Conservation (phyloP, 1,139 yeast species). For the Arxiozyma slooffiae region DNA sequence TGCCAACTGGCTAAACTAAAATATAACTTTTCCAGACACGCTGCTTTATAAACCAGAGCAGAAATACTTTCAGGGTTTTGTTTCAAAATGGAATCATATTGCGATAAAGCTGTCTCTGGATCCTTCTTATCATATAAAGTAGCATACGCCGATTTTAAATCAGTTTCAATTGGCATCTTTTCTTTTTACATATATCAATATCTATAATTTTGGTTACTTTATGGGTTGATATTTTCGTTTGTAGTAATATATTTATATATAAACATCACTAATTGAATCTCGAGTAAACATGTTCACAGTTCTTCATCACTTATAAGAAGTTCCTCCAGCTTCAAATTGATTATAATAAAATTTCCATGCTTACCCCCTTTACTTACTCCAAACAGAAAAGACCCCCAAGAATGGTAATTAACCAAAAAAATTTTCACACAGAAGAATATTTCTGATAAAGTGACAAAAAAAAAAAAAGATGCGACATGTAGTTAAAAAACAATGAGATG, state of each 20-base stretch:
- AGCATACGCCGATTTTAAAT: constrained; percentile 25
- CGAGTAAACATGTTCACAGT: no score
- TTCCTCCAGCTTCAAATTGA: no score
- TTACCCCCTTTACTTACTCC: no score
- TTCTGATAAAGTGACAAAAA: not conserved
- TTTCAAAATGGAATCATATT: constrained; percentile 30
- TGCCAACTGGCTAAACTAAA: constrained; percentile 26
- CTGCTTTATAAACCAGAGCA: constrained; percentile 47
- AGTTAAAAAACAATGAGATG: not conserved
- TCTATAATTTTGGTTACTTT: not conserved
- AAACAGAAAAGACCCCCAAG: not conserved
- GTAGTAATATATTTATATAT: no score
- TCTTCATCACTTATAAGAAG: no score
- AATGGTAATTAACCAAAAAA: not conserved
- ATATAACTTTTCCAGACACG: constrained; percentile 44
- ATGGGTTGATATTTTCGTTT: not conserved
- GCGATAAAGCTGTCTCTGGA: constrained; percentile 33
- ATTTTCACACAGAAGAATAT: not conserved
- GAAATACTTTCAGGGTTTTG: constrained; percentile 40
- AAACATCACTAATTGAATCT: no score
- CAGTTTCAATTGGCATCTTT: constrained; percentile 23
- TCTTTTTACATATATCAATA: not conserved
- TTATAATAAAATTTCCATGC: no score
- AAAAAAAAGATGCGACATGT: not conserved
- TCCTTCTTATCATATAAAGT: constrained; percentile 32